phyloP scores from a whole-genome alignment of 192 early-diverging fungal genomes.

The Coemansia sp. region DNA sequence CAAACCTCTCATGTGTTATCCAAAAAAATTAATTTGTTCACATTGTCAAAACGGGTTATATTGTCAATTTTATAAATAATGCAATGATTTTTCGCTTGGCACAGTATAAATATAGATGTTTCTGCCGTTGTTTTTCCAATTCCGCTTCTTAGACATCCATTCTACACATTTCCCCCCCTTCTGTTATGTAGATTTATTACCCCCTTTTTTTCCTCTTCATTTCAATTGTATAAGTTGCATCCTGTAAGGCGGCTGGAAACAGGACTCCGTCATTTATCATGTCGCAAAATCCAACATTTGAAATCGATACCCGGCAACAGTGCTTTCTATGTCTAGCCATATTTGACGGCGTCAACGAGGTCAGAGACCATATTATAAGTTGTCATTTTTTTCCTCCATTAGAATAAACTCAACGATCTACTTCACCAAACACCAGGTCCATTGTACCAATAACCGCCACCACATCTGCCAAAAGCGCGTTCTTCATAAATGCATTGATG shows the following conservation, averaged over 20 bases:
- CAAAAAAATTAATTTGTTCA: neutral
- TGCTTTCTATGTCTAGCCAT: slow-evolving; percentile 33
- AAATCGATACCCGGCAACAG: slow-evolving; percentile 12
- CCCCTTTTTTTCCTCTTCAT: neutral
- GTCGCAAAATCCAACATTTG: neutral
- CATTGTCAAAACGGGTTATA: slow-evolving; percentile 4
- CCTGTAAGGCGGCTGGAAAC: neutral
- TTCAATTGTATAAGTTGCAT: too few species aligned
- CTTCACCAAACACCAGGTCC: slow-evolving; percentile 98
- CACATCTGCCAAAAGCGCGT: slow-evolving; percentile 91
- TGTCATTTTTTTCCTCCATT: slow-evolving; percentile 40
- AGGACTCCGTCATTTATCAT: neutral
- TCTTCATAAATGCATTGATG: slow-evolving; percentile 85
- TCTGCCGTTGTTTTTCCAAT: neutral
- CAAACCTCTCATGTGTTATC: too few species aligned
- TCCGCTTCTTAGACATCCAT: neutral
- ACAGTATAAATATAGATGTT: neutral
- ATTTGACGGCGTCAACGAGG: slow-evolving; percentile 30
- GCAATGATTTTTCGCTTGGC: neutral
- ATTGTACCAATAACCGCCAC: slow-evolving; percentile 97
- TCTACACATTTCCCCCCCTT: neutral
- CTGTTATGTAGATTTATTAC: slow-evolving; percentile 1
- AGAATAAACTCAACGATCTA: slow-evolving; percentile 61
- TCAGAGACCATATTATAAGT: slow-evolving; percentile 30
- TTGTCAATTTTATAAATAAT: slow-evolving; percentile 7